Evolutionary conservation across 345 rosid genomes (phyloP).

Genomic region (Citropsis articulata): DNA sequence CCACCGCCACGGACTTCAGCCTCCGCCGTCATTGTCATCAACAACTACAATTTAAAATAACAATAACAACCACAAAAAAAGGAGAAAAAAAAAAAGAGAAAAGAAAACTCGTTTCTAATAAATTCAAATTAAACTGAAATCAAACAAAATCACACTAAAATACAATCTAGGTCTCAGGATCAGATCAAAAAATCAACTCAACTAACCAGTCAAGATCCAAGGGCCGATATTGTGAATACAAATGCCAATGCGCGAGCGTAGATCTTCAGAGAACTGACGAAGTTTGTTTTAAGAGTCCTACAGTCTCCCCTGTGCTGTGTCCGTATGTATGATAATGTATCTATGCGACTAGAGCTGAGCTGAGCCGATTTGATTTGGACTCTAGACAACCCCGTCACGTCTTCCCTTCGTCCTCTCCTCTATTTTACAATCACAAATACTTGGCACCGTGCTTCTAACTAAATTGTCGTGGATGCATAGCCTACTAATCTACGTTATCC

Average conservation of each 20-base stretch:
- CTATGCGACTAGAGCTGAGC: neutral
- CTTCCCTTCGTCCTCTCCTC: neutral
- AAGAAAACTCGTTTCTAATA: neutral
- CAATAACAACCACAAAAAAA: neutral
- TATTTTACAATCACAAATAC: neutral
- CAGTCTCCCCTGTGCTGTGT: neutral
- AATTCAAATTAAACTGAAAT: neutral
- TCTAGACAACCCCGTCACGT: slow-evolving; percentile 1
- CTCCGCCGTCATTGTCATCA: slow-evolving; percentile 52
- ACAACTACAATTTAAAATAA: neutral
- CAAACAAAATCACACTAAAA: neutral
- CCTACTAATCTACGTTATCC: neutral
- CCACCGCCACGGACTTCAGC: slow-evolving; percentile 35
- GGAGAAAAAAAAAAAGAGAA: no score
- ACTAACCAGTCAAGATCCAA: slow-evolving; percentile 11
- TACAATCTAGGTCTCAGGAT: slow-evolving; percentile 9
- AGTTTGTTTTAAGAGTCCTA: neutral
- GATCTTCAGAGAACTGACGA: neutral
- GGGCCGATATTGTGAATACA: neutral
- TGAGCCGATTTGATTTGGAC: neutral
- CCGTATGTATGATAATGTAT: neutral
- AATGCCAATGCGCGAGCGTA: neutral
- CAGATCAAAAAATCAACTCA: neutral
- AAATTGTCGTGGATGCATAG: neutral
- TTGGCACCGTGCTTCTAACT: neutral